Evolutionary conservation across 2,329 filamentous ascomycete genomes (phyloP).

Genomic region (Colletotrichum camelliae): DNA sequence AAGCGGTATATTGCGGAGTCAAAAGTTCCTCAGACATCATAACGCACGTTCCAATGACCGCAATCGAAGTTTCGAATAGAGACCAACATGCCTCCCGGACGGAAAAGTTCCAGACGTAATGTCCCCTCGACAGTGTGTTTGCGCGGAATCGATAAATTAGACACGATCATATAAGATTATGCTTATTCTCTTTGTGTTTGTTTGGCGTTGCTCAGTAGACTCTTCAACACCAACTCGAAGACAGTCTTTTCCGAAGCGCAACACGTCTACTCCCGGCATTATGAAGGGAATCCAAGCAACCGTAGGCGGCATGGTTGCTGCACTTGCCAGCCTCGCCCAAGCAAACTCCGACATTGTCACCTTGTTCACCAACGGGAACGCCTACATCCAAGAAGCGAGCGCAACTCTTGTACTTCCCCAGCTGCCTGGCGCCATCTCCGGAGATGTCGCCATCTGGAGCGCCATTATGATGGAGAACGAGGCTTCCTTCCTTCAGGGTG

Average conservation of each 20-base stretch:
- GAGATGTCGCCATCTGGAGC: slow-evolving; percentile 4
- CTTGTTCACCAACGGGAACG: background rate
- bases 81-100: background rate
- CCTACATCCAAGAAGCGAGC: background rate
- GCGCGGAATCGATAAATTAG: background rate
- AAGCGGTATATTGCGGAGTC: background rate
- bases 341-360: background rate
- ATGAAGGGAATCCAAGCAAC: background rate
- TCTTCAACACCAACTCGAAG: background rate
- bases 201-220: background rate
- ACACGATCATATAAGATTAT: background rate
- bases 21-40: background rate
- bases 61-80: background rate
- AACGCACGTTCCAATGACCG: background rate
- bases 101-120: background rate
- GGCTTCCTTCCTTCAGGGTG: slow-evolving; percentile 1
- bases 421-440: background rate
- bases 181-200: background rate
- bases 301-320: background rate
- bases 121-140: background rate
- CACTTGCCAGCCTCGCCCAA: background rate
- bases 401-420: background rate
- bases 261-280: background rate
- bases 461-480: slow-evolving; percentile 8
- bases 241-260: background rate